Evolutionary conservation across 768 basidiomycete genomes (phyloP).

Genomic region (Pulveroboletus sp.): DNA sequence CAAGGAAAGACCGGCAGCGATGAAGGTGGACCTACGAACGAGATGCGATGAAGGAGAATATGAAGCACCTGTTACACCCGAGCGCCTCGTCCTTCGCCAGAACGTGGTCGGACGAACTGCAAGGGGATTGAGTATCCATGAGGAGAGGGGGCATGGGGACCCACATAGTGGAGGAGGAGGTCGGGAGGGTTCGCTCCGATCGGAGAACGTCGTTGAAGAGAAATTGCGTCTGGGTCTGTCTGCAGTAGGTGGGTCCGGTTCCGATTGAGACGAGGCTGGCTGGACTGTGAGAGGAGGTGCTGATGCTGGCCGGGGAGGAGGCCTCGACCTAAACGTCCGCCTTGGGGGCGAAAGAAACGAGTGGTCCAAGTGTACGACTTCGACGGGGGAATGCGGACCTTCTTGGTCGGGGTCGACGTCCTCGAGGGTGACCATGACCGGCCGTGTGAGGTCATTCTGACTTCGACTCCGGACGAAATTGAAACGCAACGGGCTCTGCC

Average conservation of each 20-base stretch:
- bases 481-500: slow-evolving; percentile 23
- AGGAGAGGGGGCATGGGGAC: slow-evolving; percentile 25
- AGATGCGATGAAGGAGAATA: slow-evolving; percentile 73
- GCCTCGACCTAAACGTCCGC: slow-evolving; percentile 25
- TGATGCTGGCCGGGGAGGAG: slow-evolving; percentile 16
- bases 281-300: slow-evolving; percentile 20
- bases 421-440: slow-evolving; percentile 33
- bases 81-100: slow-evolving; percentile 70
- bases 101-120: slow-evolving; percentile 79
- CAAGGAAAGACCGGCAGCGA: slow-evolving; percentile 69
- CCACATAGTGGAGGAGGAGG: slow-evolving; percentile 65
- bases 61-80: slow-evolving; percentile 64
- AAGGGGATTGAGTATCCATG: background rate
- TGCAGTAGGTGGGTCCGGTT: slow-evolving; percentile 1
- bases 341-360: slow-evolving; percentile 26
- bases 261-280: background rate
- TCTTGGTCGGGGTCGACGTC: slow-evolving; percentile 22
- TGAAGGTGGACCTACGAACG: slow-evolving; percentile 72
- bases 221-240: slow-evolving; percentile 12
- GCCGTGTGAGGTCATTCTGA: slow-evolving; percentile 23
- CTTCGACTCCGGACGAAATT: slow-evolving; percentile 29
- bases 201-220: slow-evolving; percentile 11
- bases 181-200: slow-evolving; percentile 43
- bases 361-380: slow-evolving; percentile 16
- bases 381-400: slow-evolving; percentile 24